phyloP scores from a whole-genome alignment of 768 basidiomycete species.

The Leccinum longicurvipes region DNA sequence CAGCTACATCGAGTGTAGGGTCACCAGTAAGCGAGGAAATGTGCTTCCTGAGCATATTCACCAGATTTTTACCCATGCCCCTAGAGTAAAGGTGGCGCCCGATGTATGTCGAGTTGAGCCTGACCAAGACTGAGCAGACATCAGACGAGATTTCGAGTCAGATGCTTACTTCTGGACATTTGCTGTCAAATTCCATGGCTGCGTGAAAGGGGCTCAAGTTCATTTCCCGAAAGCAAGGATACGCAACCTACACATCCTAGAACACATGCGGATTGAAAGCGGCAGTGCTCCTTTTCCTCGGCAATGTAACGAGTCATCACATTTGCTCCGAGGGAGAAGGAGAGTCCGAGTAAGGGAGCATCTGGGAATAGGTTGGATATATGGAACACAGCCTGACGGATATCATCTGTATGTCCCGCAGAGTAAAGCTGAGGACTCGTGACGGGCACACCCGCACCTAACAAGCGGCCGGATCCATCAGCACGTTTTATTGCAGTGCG shows the following conservation, averaged over 20 bases:
- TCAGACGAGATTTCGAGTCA: conserved; percentile 7
- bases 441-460: conserved; percentile 82
- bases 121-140: conserved; percentile 26
- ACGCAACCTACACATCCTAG: conserved; percentile 65
- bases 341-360: conserved; percentile 81
- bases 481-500: conserved; percentile 7
- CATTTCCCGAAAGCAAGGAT: conserved; percentile 8
- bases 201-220: conserved; percentile 10
- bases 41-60: conserved; percentile 54
- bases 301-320: conserved; percentile 87
- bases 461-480: conserved; percentile 12
- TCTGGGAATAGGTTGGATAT: conserved; percentile 68
- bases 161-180: conserved; percentile 35
- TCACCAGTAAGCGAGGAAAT: conserved; percentile 43
- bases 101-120: conserved; percentile 53
- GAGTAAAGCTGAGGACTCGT: conserved; percentile 84
- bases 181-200: conserved; percentile 50
- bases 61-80: conserved; percentile 75
- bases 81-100: conserved; percentile 68
- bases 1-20: conserved; percentile 48
- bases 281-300: conserved; percentile 67
- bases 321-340: conserved; percentile 93
- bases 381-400: conserved; percentile 76
- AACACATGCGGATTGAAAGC: conserved; percentile 62
- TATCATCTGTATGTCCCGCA: conserved; percentile 86